phyloP scores from a whole-genome alignment of 2,329 filamentous ascomycete genomes.

The Myriosclerotinia curreyana region DNA sequence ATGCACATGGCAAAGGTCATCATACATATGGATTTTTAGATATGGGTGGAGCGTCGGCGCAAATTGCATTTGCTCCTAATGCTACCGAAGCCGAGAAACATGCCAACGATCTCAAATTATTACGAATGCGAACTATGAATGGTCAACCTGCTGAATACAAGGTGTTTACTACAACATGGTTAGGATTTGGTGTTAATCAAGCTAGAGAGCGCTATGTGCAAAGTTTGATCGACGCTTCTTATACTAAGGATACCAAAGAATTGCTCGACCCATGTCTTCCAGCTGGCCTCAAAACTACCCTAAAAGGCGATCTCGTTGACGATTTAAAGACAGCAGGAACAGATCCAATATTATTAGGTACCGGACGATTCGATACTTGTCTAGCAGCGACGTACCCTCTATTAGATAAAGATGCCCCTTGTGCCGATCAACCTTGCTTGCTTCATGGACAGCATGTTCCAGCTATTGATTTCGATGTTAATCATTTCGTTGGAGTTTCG shows the following conservation, averaged over 20 bases:
- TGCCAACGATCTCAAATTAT: slow-evolving; percentile 79
- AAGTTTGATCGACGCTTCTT: slow-evolving; percentile 64
- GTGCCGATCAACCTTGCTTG: slow-evolving; percentile 78
- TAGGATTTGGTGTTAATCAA: slow-evolving; percentile 95
- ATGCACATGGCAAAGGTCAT: slow-evolving; percentile 81
- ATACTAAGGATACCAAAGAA: slow-evolving; percentile 57
- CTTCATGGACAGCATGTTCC: slow-evolving; percentile 90
- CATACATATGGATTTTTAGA: slow-evolving; percentile 97
- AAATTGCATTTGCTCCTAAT: slow-evolving; percentile 97
- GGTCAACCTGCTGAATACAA: slow-evolving; percentile 76
- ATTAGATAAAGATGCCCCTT: slow-evolving; percentile 84
- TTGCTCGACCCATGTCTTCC: slow-evolving; percentile 91
- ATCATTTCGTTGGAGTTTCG: slow-evolving; percentile 96
- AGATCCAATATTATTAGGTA: slow-evolving; percentile 67
- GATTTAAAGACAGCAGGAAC: slow-evolving; percentile 42
- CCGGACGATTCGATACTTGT: slow-evolving; percentile 84
- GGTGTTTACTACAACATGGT: slow-evolving; percentile 94
- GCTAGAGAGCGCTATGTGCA: slow-evolving; percentile 84
- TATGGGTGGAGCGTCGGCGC: slow-evolving; percentile 96
- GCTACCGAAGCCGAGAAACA: slow-evolving; percentile 85
- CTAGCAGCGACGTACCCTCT: slow-evolving; percentile 77
- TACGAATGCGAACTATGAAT: slow-evolving; percentile 80
- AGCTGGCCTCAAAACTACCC: slow-evolving; percentile 66
- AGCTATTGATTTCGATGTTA: slow-evolving; percentile 93
- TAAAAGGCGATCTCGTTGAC: slow-evolving; percentile 61